Base-by-base conservation (phyloP, 306 rosid genomes). In the Astragalus membranaceus region DNA sequence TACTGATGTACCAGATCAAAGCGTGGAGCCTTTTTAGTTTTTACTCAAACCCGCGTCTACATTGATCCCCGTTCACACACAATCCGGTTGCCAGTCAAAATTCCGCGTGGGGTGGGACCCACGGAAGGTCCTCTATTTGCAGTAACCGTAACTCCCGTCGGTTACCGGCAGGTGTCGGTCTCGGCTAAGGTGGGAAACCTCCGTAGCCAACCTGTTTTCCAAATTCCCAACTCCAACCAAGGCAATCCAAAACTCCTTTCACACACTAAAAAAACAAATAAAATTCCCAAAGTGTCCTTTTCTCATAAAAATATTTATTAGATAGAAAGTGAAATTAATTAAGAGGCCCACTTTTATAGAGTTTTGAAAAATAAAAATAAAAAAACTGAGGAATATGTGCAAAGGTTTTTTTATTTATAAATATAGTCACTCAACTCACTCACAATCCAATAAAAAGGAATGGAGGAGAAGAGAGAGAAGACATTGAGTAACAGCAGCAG, bases 131-230 rank as follows among this genome's bases (percentile, higher is more conserved):
- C 80, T 50, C 70, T 26, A 12, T 29, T 42, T 14, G 66, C 90
- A 81, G 64, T 82, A 13, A 88, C 70, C 75, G 85, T 79, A 0
- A 48, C 36, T 74, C 12, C 16, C 23, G 42, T 4, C 10, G 12
- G 7, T 6, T 14, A 90, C 96, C 67, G 90, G 12, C 96, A 80
- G 16, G 11, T 87, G 91, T 51, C 92, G 69, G 97, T 90, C 74
- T 13, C 2, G 8, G 43, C 65, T 54, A 0, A 35, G 88, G 96
- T 88, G 88, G 90, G 88, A 90, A 84, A 85, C 82, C 83, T 39
- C 80, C 66, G 29, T 1, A 52, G 74, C 82, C 89, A 79, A 88
- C 85, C 97, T 85, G 92, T 87, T 85, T 78, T 80, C 97, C 94
- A 88, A 88, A 90, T 69, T 76, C 82, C 72, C 75, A 56, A 43